A percentile compares a stretch with the other conserved stretches of the same genome.
Evolutionary conservation across 805 yeast species (phyloP).

Genomic region (Sugiyamaella qingdaonensis): DNA sequence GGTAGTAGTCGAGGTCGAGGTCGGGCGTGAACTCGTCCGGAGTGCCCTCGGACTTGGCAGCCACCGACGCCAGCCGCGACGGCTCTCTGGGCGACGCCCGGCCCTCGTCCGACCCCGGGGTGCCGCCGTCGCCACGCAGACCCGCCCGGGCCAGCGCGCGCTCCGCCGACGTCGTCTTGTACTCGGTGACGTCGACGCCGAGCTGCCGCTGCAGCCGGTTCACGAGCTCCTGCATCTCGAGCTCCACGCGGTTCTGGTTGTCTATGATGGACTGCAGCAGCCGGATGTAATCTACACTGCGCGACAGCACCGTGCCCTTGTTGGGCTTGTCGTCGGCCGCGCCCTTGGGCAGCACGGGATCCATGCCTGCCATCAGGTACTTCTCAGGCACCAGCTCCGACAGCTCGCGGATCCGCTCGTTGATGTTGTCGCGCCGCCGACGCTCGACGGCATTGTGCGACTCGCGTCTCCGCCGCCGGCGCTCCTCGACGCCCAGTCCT

Average conservation of each 20-base stretch:
- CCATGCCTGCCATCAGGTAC: conserved; percentile 22
- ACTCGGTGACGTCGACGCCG: conserved; percentile 40
- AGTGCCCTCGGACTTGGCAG: conserved; percentile 4
- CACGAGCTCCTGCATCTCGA: conserved; percentile 60
- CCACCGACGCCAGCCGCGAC: neutral
- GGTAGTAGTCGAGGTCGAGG: conserved; percentile 16
- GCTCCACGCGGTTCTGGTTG: conserved; percentile 71
- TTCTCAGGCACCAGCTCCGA: conserved; percentile 71
- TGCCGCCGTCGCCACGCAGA: conserved; percentile 12
- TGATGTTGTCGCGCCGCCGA: conserved; percentile 83
- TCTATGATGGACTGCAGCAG: conserved; percentile 63
- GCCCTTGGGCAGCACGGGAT: conserved; percentile 8
- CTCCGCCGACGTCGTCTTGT: conserved; percentile 74
- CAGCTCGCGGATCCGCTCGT: conserved; percentile 80
- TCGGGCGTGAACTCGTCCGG: conserved; percentile 20
- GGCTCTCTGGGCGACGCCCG: neutral
- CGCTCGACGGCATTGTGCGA: conserved; percentile 94
- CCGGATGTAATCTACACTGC: conserved; percentile 74
- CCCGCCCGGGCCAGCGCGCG: conserved; percentile 71
- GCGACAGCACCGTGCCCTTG: conserved; percentile 70
- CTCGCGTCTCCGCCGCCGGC: conserved; percentile 72
- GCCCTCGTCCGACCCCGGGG: conserved; percentile 12
- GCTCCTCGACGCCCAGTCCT: conserved; percentile 38
- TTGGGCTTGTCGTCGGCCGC: conserved; percentile 53
- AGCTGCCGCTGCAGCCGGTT: conserved; percentile 48